Evolutionary conservation across 129 eudicot genomes (phyloP), one percentile per base, ranked within the genome.

Genomic region (Saussurea involucrata): DNA sequence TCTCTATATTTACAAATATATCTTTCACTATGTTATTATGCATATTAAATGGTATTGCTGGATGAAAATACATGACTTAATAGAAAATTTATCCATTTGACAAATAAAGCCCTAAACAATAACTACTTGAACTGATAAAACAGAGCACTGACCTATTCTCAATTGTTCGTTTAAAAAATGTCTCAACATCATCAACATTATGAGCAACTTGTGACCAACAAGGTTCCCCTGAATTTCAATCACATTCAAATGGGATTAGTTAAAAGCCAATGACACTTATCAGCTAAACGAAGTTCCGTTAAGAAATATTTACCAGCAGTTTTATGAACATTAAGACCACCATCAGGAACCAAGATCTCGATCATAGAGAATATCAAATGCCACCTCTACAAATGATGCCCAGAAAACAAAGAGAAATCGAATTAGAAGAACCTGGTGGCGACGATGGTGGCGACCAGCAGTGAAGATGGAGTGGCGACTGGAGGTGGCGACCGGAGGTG

Each of bases 331-430:
- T 90, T 93, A 75, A 88, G 88, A 79, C 88, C 90, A 15, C 96
- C 94, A 83, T 78, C 85, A 13, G 97, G 98, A 78, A 95, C 88
- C 86, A 95, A 88, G 67, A 91, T 87, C 82, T 95, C 98, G 97
- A 75, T 72, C 96, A 77, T 95, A 95, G 4, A 95, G 89, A 33
- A 95, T 85, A 84, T 95, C 98, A 82, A 95, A 95, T 20, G 96
- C 97, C 76, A 95, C 96, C 76, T 91, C 97, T 92, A 76, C n/a
- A n/a, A n/a, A n/a, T n/a, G n/a, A n/a, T n/a, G n/a, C n/a, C n/a
- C n/a, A n/a, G n/a, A n/a, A n/a, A n/a, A n/a, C n/a, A n/a, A n/a
- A n/a, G n/a, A n/a, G n/a, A n/a, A n/a, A n/a, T n/a, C n/a, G n/a
- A n/a, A n/a, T n/a, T n/a, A n/a, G n/a, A n/a, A n/a, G n/a, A n/a